Evolutionary conservation across 2,329 filamentous ascomycete genomes (phyloP), one percentile per base, ranked within the genome.

Genomic region (Xylariaceae sp.): DNA sequence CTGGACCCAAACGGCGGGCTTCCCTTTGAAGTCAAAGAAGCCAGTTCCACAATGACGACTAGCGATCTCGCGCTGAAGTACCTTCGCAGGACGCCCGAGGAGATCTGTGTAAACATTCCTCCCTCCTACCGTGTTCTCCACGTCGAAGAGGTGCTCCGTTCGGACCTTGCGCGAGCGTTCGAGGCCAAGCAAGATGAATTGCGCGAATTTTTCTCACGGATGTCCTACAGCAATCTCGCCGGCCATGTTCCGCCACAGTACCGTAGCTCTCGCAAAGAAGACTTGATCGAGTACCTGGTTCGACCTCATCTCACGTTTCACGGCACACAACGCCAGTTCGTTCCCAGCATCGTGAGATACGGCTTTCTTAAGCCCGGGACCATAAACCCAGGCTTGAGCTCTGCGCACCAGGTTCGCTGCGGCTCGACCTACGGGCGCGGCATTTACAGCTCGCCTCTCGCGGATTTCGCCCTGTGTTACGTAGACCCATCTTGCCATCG

Each of bases 361-460:
- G 68, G 68, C 3, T 72, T 73, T 43, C 50, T 70, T 4, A 55
- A 61, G 24, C 69, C 66, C 2, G 64, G 63, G 0, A 39, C 51
- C 13, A 51, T 42, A 19, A 52, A 62, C 40, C 62, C 62, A 1
- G 50, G 54, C 1, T 62, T 56, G 2, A 38, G 53, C 4, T 32
- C 54, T 11, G 28, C 43, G 4, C 55, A 63, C 24, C 42, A 40
- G 8, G 48, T 65, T 11, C 52, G 54, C n/a, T 66, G 62, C 39
- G 66, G 68, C 9, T 56, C 62, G 16, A 63, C 62, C 1, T 72
- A 65, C 43, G 62, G 68, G 8, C 53, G 53, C 1, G 68, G 68
- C 3, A 67, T 73, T 43, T 73, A 71, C 53, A 67, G 65, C 18
- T 71, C 67, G 3, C 68, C 68, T 3, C 50, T 55, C n/a, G 45